Evolutionary conservation across 805 yeast species (phyloP).

Genomic region (Barnettozyma salicaria): DNA sequence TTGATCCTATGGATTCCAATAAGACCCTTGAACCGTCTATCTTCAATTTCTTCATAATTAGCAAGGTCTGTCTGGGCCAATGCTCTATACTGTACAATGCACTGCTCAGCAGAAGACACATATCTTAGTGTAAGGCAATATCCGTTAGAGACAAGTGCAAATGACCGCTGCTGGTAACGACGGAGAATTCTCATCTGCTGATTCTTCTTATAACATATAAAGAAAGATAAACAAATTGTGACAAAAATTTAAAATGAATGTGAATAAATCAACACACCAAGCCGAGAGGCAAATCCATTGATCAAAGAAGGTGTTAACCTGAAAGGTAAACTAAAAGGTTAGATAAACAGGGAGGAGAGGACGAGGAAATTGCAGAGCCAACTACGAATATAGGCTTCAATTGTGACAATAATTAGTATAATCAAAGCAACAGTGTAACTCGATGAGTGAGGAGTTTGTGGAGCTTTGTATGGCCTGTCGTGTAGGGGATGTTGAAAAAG

Average conservation of each 20-base stretch:
- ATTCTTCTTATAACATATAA: no score
- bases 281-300: no score
- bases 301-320: no score
- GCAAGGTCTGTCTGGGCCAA: conserved; percentile 33
- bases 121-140: conserved; percentile 57
- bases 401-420: no score
- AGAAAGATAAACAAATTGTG: no score
- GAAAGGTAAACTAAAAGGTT: no score
- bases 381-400: no score
- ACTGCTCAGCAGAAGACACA: conserved; percentile 18
- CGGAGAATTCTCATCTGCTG: conserved; percentile 29
- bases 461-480: conserved; percentile 64
- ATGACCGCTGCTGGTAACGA: conserved; percentile 59
- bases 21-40: conserved; percentile 43
- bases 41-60: conserved; percentile 35
- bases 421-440: no score
- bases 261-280: no score
- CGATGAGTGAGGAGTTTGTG: conserved; percentile 29
- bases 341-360: no score
- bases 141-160: conserved; percentile 55
- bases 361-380: no score
- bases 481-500: conserved; percentile 59
- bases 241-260: no score
- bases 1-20: conserved; percentile 56
- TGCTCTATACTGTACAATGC: conserved; percentile 50